Percentiles rank a stretch among this genome's conserved stretches.
Conservation (phyloP, 2,329 filamentous ascomycete species). For the Clonostachys chloroleuca region DNA sequence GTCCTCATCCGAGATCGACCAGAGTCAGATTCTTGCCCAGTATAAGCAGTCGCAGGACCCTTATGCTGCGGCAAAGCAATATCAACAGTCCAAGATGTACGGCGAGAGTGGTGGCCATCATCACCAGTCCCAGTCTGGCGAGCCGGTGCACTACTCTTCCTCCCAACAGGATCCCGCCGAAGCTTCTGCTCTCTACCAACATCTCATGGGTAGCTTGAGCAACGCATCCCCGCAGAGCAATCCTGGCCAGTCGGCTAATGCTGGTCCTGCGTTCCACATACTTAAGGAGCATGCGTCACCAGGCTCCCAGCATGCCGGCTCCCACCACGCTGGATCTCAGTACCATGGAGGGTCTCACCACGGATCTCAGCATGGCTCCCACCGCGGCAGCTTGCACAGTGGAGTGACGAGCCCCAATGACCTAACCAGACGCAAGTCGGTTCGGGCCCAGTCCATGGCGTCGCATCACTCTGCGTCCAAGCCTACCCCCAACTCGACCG, state of each 20-base stretch:
- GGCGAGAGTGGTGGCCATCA: slow-evolving; percentile 8
- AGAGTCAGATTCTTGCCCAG: slow-evolving; percentile 4
- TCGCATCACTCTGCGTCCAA: slow-evolving; percentile 10
- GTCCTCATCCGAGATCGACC: slow-evolving; percentile 20
- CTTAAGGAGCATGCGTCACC: slow-evolving; percentile 39
- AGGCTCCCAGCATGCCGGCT: slow-evolving; percentile 12
- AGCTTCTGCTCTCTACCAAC: slow-evolving; percentile 28
- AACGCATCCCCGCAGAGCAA: slow-evolving; percentile 34
- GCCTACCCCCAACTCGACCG: slow-evolving; percentile 20
- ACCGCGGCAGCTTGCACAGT: slow-evolving; percentile 31
- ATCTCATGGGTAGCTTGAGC: slow-evolving; percentile 27
- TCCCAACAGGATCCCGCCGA: slow-evolving; percentile 23
- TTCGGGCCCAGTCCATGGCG: slow-evolving; percentile 25
- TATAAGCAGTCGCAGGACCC: slow-evolving; percentile 18
- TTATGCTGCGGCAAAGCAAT: slow-evolving; percentile 7
- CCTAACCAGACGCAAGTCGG: slow-evolving; percentile 28
- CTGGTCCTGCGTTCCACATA: slow-evolving; percentile 37
- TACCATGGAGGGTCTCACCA: neutral
- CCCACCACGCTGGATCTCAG: slow-evolving; percentile 16
- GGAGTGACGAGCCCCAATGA: slow-evolving; percentile 36
- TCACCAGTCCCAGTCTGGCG: slow-evolving; percentile 5
- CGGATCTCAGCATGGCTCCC: slow-evolving; percentile 28
- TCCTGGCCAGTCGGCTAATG: slow-evolving; percentile 11
- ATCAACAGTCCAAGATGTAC: slow-evolving; percentile 18
- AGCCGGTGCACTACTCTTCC: slow-evolving; percentile 2